Base-by-base conservation (phyloP, 2,329 filamentous ascomycete genomes). In the Verticillium dahliae region DNA sequence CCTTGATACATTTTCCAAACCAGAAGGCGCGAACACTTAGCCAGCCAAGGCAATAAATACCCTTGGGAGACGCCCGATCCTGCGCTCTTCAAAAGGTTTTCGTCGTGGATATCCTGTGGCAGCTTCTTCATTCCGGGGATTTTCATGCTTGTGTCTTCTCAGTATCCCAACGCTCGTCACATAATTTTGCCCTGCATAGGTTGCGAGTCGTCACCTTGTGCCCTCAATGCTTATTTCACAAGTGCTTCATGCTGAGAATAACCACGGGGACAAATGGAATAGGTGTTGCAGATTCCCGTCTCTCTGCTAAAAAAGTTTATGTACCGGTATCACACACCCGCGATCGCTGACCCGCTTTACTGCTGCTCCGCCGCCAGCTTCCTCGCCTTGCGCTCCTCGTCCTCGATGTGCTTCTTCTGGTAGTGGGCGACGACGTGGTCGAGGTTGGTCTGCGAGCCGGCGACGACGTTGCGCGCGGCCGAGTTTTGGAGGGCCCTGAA, bases 371-470 rank as follows among this genome's bases (percentile, higher is more conserved):
- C 59, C 35, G 62, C 62, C 39, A 64, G 62, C 72, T 77, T 82
- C 70, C 76, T 75, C 41, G 74, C 75, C 74, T 86, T 86, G 66
- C 80, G 76, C 67, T 81, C 83, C 72, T 85, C 83, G 62, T 84
- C 81, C 62, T 79, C 78, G 60, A 80, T 68, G 66, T 85, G 79
- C 73, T 81, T 73, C 71, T 82, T 76, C 68, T 76, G 76, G 75
- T 84, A 86, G 74, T 86, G 84, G 70, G 81, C 82, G 15, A 84
- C 78, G 34, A 85, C 77, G 67, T 83, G 75, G 70, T 85, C 82
- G 56, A 87, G 72, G 71, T 83, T 83, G 66, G 76, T 71, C 65
- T 78, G 74, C 67, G 83, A 80, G 50, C 84, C 84, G 34, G 84
- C 83, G 33, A 80, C 81, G 18, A 86, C 76, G 71, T 83, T 85